phyloP scores from a whole-genome alignment of 345 rosid genomes.

The Mercurialis annua region DNA sequence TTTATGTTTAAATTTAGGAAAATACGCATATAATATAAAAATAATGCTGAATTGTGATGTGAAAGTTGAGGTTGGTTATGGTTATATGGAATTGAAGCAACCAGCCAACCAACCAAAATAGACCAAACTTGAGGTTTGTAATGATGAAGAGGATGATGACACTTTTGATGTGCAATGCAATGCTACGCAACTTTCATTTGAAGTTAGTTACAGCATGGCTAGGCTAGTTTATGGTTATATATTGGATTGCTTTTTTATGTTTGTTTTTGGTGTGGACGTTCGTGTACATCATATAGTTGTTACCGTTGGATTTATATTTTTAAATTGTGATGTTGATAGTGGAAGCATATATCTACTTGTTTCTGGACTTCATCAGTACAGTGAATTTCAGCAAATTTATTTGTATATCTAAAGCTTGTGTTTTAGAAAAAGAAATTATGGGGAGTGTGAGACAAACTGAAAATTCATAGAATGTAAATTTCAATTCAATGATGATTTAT shows the following conservation, averaged over 20 bases:
- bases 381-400: too few relatives aligned
- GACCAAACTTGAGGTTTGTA: conserved; percentile 18
- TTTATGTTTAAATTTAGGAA: conserved; percentile 2
- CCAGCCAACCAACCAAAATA: conserved; percentile 7
- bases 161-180: conserved; percentile 6
- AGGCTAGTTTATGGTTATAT: too few relatives aligned
- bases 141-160: conserved; percentile 12
- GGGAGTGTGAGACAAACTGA: too few relatives aligned
- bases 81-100: not conserved
- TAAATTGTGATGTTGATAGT: not conserved
- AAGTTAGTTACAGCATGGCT: conserved; percentile 29
- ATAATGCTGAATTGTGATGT: not conserved
- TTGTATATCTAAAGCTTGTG: too few relatives aligned
- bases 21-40: too few relatives aligned
- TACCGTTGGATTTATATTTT: not conserved
- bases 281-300: not conserved
- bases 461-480: too few relatives aligned
- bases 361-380: too few relatives aligned
- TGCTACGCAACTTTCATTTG: conserved; percentile 22
- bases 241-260: too few relatives aligned
- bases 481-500: too few relatives aligned
- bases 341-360: not conserved
- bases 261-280: not conserved
- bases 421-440: too few relatives aligned
- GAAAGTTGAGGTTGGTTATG: not conserved